These are phyloP conservation scores for Halophytophthora polymorphica DNA, from an alignment of 352 stramenopile genomes.

Conservation along the genomic window DNA sequence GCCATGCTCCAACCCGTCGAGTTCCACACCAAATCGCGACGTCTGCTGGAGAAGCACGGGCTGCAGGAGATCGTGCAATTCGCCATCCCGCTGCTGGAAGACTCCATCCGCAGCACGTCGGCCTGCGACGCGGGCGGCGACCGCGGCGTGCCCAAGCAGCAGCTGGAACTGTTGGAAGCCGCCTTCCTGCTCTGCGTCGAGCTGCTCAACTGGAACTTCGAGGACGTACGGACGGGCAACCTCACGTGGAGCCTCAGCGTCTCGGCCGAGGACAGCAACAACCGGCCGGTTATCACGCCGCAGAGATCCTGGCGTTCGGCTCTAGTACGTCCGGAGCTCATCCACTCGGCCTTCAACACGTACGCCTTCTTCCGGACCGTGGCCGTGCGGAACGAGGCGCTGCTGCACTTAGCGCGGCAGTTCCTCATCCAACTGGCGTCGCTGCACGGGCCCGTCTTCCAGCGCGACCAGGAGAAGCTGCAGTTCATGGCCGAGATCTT, in stretches of 20 bases:
- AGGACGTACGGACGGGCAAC: slow-evolving; percentile 51
- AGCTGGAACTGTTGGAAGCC: slow-evolving; percentile 72
- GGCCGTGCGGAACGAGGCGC: slow-evolving; percentile 57
- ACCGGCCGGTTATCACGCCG: slow-evolving; percentile 43
- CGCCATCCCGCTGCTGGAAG: slow-evolving; percentile 62
- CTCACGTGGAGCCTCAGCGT: slow-evolving; percentile 64
- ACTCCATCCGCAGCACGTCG: slow-evolving; percentile 63
- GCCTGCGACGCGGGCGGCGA: slow-evolving; percentile 26
- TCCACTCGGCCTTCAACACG: slow-evolving; percentile 85
- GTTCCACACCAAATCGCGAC: slow-evolving; percentile 77
- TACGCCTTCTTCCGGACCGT: slow-evolving; percentile 79
- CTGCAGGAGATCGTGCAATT: slow-evolving; percentile 62
- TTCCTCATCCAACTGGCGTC: slow-evolving; percentile 81
- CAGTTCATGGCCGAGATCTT: slow-evolving; percentile 75
- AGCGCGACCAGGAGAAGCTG: slow-evolving; percentile 53
- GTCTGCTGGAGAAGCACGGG: slow-evolving; percentile 52
- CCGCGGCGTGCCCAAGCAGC: slow-evolving; percentile 43
- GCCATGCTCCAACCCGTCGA: slow-evolving; percentile 81
- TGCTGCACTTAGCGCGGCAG: slow-evolving; percentile 77
- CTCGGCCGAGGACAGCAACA: slow-evolving; percentile 26
- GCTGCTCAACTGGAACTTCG: slow-evolving; percentile 78
- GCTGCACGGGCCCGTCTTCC: slow-evolving; percentile 68
- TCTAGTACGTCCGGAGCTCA: slow-evolving; percentile 65
- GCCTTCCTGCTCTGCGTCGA: slow-evolving; percentile 77
- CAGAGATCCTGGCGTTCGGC: slow-evolving; percentile 68